These are phyloP conservation scores for Trichoderma guizhouense DNA, from an alignment of 2,329 filamentous ascomycete species.

Conservation along the genomic window DNA sequence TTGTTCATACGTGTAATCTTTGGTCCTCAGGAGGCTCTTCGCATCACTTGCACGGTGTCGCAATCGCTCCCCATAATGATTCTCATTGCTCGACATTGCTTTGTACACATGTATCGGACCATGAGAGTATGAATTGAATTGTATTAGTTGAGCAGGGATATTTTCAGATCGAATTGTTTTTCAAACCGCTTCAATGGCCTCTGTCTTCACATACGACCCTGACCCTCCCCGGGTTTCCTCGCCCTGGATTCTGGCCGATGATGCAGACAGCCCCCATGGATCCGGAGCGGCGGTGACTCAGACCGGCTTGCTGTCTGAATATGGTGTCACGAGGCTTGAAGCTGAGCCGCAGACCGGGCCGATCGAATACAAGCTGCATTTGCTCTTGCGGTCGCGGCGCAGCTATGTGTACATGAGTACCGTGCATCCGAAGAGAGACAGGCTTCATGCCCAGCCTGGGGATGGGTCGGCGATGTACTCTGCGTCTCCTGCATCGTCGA, in stretches of 20 bases:
- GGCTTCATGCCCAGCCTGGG: slow-evolving; percentile 8
- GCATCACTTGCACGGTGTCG: not conserved
- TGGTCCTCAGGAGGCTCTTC: not conserved
- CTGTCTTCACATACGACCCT: slow-evolving; percentile 91
- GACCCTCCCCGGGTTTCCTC: slow-evolving; percentile 85
- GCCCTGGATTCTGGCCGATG: slow-evolving; percentile 71
- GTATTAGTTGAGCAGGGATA: not conserved
- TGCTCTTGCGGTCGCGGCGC: slow-evolving; percentile 75
- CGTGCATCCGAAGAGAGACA: not conserved
- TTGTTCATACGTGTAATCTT: not conserved
- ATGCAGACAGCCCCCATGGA: slow-evolving; percentile 33
- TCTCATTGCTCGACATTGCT: not conserved
- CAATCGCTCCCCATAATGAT: slow-evolving; percentile 15
- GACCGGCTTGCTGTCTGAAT: slow-evolving; percentile 51
- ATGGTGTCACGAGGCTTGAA: slow-evolving; percentile 71
- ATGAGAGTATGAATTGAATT: not conserved
- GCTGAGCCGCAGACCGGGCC: slow-evolving; percentile 92
- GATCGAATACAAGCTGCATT: slow-evolving; percentile 93
- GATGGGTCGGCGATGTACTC: slow-evolving; percentile 12
- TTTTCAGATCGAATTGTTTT: not conserved
- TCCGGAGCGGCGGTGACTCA: slow-evolving; percentile 28
- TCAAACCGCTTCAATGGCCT: slow-evolving; percentile 64
- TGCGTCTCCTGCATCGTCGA: slow-evolving; percentile 43
- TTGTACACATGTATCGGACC: not conserved
- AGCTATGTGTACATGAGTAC: slow-evolving; percentile 72